These are phyloP conservation scores for Uronychia setigera DNA, from an alignment of 73 alveolate genomes.

Conservation along the genomic window DNA sequence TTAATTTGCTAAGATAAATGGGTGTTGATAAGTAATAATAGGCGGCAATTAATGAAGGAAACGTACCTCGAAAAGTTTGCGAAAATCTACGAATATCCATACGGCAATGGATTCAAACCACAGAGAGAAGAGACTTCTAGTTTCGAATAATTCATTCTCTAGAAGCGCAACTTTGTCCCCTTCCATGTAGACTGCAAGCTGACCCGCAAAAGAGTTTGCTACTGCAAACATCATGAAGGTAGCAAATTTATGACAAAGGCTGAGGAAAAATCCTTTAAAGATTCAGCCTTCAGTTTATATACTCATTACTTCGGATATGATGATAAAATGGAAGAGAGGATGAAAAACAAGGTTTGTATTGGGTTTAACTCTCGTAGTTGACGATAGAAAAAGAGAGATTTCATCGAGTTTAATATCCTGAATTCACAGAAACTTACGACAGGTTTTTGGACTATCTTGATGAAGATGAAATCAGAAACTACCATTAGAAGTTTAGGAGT, in stretches of 20 bases:
- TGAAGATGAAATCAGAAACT: constrained; percentile 47
- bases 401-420: constrained; percentile 31
- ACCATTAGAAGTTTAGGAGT: constrained; percentile 17
- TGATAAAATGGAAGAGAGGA: not conserved
- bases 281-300: constrained; percentile 12
- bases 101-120: constrained; percentile 25
- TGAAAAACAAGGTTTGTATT: constrained; percentile 16
- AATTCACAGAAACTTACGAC: constrained; percentile 56
- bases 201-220: constrained; percentile 36
- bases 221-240: constrained; percentile 28
- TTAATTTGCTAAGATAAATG: no score
- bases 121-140: not conserved
- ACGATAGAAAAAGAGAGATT: constrained; percentile 42
- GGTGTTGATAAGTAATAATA: no score
- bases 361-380: not conserved
- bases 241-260: not conserved
- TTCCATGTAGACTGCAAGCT: constrained; percentile 37
- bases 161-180: constrained; percentile 32
- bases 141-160: constrained; percentile 19
- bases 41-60: no score
- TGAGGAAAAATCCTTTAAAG: constrained; percentile 8
- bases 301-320: constrained; percentile 42
- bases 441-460: constrained; percentile 56
- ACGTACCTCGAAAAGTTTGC: constrained; percentile 47
- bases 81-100: constrained; percentile 46